phyloP scores from a whole-genome alignment of 352 stramenopile genomes.

The Pythium apleroticum region DNA sequence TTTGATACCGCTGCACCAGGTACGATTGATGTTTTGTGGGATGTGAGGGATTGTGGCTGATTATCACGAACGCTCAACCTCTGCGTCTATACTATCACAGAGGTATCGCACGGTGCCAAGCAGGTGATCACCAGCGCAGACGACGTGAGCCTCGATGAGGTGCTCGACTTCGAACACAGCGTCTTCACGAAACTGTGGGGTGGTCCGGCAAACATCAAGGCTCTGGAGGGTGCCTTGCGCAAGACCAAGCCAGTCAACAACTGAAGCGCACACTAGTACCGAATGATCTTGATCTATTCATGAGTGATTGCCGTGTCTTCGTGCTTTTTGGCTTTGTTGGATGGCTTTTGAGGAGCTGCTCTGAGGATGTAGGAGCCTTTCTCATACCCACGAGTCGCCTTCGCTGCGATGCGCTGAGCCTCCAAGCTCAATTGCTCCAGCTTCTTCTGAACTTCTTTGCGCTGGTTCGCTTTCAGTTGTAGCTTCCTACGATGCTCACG shows the following conservation, averaged over 20 bases:
- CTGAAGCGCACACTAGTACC: not conserved
- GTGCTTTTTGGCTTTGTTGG: not conserved
- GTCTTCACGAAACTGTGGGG: constrained; percentile 76
- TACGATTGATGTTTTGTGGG: constrained; percentile 25
- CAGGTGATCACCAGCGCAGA: constrained; percentile 69
- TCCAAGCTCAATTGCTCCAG: constrained; percentile 30
- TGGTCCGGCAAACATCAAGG: constrained; percentile 70
- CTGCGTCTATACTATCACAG: constrained; percentile 25
- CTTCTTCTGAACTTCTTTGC: constrained; percentile 17
- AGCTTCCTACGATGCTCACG: constrained; percentile 6
- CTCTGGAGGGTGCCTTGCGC: constrained; percentile 48
- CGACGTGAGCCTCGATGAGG: constrained; percentile 59
- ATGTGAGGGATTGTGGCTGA: not conserved
- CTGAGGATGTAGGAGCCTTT: constrained; percentile 50
- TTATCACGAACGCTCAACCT: not conserved
- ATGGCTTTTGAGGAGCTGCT: not conserved
- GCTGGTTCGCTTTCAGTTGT: constrained; percentile 3
- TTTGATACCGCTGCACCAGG: constrained; percentile 57
- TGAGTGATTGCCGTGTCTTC: not conserved
- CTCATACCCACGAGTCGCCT: constrained; percentile 32
- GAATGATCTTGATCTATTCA: not conserved
- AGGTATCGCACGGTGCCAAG: constrained; percentile 71
- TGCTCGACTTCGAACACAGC: constrained; percentile 60
- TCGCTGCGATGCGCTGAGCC: constrained; percentile 30
- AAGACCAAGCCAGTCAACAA: constrained; percentile 28